Evolutionary conservation across 495 filamentous ascomycete genomes (phyloP), one percentile per base, ranked within the genome.

Genomic region (Penicillium lividum): DNA sequence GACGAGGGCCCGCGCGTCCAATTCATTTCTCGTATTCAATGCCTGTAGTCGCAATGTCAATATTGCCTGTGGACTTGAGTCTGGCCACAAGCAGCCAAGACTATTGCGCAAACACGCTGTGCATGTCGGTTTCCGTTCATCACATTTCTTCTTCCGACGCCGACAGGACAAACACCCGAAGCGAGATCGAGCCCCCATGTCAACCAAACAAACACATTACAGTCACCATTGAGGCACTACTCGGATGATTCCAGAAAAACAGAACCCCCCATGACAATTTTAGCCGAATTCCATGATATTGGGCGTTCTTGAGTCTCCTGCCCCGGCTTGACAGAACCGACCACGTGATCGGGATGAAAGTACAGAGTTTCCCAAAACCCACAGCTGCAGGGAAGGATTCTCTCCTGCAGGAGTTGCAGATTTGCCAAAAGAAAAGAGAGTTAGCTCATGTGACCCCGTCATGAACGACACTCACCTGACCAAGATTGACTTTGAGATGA

Each of bases 121-220:
- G 55, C 59, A 65, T 52, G 53, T 53, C 9, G 62, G 62, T 48
- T 65, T 58, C 28, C 48, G 29, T 52, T 65, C 62, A 42, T 61
- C 62, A 40, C 62, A 61, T 58, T 65, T 61, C 59, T 65, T 65
- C 38, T 64, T 64, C 44, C 62, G 62, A 45, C 58, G 58, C 46
- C 58, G 45, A 25, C 62, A 64, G 45, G 58, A 54, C 50, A 64
- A 54, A 43, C 62, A 64, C 22, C 62, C 62, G 45, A 34, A 43
- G 16, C 58, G 58, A 44, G 62, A 64, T 55, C 62, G 51, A 15
- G 62, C 54, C 28, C 58, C 62, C 58, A 58, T 64, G 5, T 38
- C 44, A 46, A 49, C 22, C 30, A 29, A 16, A 16, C 15, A 16
- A 40, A 40, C 38, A 16, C 13, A 40, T 40, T 40, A 11, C 38